Evolutionary conservation across 2,329 filamentous ascomycete genomes (phyloP).

Genomic region (Fonsecaea nubica): DNA sequence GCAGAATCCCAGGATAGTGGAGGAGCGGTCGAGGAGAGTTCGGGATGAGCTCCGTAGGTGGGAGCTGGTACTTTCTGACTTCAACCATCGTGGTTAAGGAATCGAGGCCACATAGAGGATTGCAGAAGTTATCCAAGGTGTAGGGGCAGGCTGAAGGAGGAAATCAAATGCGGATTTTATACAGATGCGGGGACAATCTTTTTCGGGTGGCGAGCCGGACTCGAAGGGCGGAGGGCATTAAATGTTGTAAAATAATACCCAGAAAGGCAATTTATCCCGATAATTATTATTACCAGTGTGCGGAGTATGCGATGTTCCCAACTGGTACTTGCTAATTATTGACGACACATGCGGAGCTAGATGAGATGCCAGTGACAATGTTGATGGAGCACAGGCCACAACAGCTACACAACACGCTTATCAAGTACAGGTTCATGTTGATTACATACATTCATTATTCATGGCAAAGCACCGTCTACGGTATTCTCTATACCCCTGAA

Average conservation of each 20-base stretch:
- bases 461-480: too few species aligned
- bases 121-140: not conserved
- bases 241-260: not conserved
- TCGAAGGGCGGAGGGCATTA: not conserved
- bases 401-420: too few species aligned
- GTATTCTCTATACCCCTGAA: not conserved
- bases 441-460: too few species aligned
- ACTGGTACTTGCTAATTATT: too few species aligned
- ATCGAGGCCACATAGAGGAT: not conserved
- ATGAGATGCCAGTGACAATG: too few species aligned
- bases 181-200: not conserved
- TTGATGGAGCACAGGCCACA: too few species aligned
- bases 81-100: constrained; percentile 54
- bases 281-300: too few species aligned
- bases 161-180: not conserved
- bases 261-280: too few species aligned
- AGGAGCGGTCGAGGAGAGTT: constrained; percentile 61
- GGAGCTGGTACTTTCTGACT: constrained; percentile 47
- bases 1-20: constrained; percentile 58
- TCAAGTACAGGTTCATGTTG: too few species aligned
- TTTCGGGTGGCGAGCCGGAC: not conserved
- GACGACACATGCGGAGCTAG: too few species aligned
- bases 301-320: too few species aligned
- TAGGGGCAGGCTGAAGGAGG: not conserved
- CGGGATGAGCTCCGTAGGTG: constrained; percentile 55